These are phyloP conservation scores for Limnomonas spitsbergensis DNA, from an alignment of 139 green algal genomes.

Conservation along the genomic window DNA sequence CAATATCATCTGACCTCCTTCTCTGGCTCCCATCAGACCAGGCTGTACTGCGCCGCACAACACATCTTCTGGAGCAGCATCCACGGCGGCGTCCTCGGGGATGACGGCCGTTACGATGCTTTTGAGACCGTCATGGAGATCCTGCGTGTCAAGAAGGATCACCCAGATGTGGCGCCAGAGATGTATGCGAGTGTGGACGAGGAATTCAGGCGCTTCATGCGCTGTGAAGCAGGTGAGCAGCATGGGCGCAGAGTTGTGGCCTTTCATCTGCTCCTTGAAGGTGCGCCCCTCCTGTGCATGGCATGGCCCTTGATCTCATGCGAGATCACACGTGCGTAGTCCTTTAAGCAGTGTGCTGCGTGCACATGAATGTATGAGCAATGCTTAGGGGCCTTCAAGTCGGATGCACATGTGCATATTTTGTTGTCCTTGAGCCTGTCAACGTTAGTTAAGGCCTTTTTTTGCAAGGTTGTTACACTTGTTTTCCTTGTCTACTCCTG, in stretches of 20 bases:
- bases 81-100: constrained; percentile 34
- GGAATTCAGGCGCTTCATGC: neutral
- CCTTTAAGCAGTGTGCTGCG: too few relatives aligned
- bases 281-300: neutral
- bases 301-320: too few relatives aligned
- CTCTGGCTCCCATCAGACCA: neutral
- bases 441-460: too few relatives aligned
- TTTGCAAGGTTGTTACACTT: too few relatives aligned
- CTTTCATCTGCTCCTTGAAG: neutral
- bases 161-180: neutral
- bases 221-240: neutral
- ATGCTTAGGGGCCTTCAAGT: neutral
- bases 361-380: neutral
- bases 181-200: neutral
- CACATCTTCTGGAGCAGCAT: constrained; percentile 40
- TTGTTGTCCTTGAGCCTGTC: too few relatives aligned
- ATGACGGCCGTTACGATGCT: constrained; percentile 42
- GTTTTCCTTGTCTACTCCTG: too few relatives aligned
- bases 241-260: neutral
- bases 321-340: too few relatives aligned
- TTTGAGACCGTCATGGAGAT: constrained; percentile 31
- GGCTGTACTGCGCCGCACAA: constrained; percentile 22
- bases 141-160: neutral
- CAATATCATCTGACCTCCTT: too few relatives aligned
- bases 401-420: neutral